Conservation (phyloP, 2,329 filamentous ascomycete genomes). For the Pseudocercospora fijiensis region DNA sequence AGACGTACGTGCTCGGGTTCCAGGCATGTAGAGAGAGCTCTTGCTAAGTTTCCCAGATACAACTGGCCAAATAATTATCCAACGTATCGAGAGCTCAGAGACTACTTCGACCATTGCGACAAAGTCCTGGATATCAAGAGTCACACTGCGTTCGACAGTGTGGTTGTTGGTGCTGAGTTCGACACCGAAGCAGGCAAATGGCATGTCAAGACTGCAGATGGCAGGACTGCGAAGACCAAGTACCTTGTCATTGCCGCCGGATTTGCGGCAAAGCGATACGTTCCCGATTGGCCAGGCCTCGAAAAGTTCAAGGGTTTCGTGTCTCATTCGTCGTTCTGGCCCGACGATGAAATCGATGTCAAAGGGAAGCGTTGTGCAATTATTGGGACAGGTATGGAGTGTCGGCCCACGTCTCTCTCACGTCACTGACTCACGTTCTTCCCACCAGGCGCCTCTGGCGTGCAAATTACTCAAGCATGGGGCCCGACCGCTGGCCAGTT, state of each 20-base stretch:
- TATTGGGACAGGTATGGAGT: slow-evolving; percentile 35
- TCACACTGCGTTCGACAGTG: slow-evolving; percentile 53
- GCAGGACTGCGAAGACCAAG: slow-evolving; percentile 51
- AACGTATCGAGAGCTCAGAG: slow-evolving; percentile 47
- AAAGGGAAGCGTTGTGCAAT: slow-evolving; percentile 42
- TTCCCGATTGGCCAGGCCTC: slow-evolving; percentile 40
- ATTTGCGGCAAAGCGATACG: slow-evolving; percentile 43
- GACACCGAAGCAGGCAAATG: slow-evolving; percentile 51
- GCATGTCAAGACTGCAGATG: slow-evolving; percentile 54
- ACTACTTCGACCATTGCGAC: slow-evolving; percentile 62
- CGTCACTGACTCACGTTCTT: slow-evolving; percentile 11
- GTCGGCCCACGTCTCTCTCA: not conserved
- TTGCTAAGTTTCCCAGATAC: slow-evolving; percentile 15
- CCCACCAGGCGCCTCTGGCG: slow-evolving; percentile 42
- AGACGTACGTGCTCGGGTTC: slow-evolving; percentile 42
- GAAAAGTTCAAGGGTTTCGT: slow-evolving; percentile 42
- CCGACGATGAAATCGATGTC: slow-evolving; percentile 28
- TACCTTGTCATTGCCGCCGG: slow-evolving; percentile 56
- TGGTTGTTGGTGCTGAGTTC: slow-evolving; percentile 56
- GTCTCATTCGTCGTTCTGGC: slow-evolving; percentile 46
- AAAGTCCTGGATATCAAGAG: slow-evolving; percentile 57
- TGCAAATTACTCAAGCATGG: slow-evolving; percentile 37
- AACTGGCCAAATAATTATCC: slow-evolving; percentile 27
- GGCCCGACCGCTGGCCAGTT: slow-evolving; percentile 22
- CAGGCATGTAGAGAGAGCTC: not conserved